Conservation (phyloP, 306 rosid genomes). For the Glycine soja region DNA sequence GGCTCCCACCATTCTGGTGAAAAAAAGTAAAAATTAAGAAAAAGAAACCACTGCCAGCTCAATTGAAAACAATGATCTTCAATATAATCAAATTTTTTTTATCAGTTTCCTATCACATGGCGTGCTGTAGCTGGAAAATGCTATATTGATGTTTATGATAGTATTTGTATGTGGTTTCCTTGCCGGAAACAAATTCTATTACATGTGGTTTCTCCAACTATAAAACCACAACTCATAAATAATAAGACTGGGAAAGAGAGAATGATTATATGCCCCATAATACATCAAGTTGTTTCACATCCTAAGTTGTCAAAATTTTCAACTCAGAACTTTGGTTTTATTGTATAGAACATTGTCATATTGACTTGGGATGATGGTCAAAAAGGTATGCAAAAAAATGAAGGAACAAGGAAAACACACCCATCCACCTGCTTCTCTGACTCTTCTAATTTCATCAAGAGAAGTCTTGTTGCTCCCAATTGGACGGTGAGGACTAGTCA, state of each 20-base stretch:
- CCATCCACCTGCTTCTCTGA: slow-evolving; percentile 99
- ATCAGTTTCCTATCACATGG: slow-evolving; percentile 8
- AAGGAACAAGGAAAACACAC: slow-evolving; percentile 84
- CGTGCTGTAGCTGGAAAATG: slow-evolving; percentile 9
- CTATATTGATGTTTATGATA: slow-evolving; percentile 12
- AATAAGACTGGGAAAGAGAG: slow-evolving; percentile 25
- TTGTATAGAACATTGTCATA: background rate
- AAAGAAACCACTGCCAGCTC: background rate
- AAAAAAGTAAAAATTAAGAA: background rate
- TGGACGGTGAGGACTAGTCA: slow-evolving; percentile 92
- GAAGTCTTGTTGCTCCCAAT: slow-evolving; percentile 82
- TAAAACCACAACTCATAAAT: slow-evolving; percentile 5
- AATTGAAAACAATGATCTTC: slow-evolving; percentile 20
- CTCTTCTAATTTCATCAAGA: slow-evolving; percentile 90
- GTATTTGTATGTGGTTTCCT: background rate
- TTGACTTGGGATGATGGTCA: slow-evolving; percentile 2
- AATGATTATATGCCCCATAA: background rate
- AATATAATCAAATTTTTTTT: background rate
- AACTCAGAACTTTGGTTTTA: slow-evolving; percentile 17
- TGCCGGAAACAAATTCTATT: slow-evolving; percentile 20
- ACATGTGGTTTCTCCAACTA: slow-evolving; percentile 6
- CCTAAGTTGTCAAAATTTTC: slow-evolving; percentile 33
- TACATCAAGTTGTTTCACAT: slow-evolving; percentile 31
- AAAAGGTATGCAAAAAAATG: slow-evolving; percentile 31
- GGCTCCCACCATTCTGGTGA: too few species aligned